A percentile compares a stretch with the other conserved stretches of the same genome.
phyloP scores from a whole-genome alignment of 78 protist genomes.

The Speleostelium caveatum region DNA sequence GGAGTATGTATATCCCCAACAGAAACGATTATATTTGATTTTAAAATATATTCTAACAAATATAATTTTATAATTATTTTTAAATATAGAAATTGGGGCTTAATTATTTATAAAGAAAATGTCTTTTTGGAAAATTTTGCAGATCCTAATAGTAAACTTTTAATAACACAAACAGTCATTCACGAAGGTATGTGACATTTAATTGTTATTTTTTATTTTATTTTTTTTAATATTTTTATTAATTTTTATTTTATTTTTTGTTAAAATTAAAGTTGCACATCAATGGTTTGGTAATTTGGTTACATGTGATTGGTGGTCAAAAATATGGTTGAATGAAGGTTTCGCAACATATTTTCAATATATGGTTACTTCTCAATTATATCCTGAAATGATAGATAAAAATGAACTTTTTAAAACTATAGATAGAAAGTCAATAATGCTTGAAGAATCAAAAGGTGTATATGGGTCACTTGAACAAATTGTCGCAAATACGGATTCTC shows the following conservation, averaged over 20 bases:
- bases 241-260: no score
- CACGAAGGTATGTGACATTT: no score
- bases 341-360: constrained; percentile 90
- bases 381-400: constrained; percentile 93
- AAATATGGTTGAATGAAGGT: constrained; percentile 95
- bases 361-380: constrained; percentile 80
- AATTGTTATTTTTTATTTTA: no score
- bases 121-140: constrained; percentile 80
- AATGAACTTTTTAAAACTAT: constrained; percentile 50
- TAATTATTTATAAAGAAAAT: no score
- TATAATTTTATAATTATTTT: no score
- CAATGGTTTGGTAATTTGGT: constrained; percentile 97
- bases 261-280: no score
- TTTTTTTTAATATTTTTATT: no score
- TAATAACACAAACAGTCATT: constrained; percentile 82
- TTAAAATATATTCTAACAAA: no score
- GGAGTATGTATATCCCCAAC: constrained; percentile 89
- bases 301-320: constrained; percentile 96
- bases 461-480: constrained; percentile 93
- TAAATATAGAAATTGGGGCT: no score
- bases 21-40: no score
- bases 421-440: constrained; percentile 72
- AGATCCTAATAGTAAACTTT: constrained; percentile 40
- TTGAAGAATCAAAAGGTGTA: constrained; percentile 80
- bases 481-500: constrained; percentile 82